A percentile compares a stretch with the other conserved stretches of the same genome.
Evolutionary conservation across 371 early-diverging fungal genomes (phyloP).

Genomic region (Rhizopus stolonifer): DNA sequence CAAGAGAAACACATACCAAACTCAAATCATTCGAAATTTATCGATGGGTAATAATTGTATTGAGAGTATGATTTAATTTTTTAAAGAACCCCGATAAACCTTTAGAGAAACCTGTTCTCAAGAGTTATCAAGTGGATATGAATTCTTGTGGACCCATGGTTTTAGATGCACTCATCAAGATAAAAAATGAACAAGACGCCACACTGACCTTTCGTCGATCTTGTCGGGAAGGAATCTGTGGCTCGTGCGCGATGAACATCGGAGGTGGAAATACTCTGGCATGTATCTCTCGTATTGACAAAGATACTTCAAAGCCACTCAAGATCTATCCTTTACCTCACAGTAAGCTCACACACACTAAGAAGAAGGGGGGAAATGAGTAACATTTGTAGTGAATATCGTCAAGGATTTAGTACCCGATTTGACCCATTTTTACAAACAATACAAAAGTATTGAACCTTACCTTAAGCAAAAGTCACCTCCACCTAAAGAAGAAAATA

Average conservation of each 20-base stretch:
- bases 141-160: slow-evolving; percentile 94
- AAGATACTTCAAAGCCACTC: slow-evolving; percentile 59
- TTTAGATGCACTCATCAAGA: slow-evolving; percentile 92
- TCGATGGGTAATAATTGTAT: slow-evolving; percentile 67
- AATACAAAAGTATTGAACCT: slow-evolving; percentile 95
- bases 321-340: slow-evolving; percentile 97
- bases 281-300: slow-evolving; percentile 86
- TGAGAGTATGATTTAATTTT: neutral
- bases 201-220: slow-evolving; percentile 89
- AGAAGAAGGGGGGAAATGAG: neutral
- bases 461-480: slow-evolving; percentile 87
- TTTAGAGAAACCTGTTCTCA: slow-evolving; percentile 82
- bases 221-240: slow-evolving; percentile 86
- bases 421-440: slow-evolving; percentile 94
- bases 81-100: slow-evolving; percentile 75
- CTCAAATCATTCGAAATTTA: slow-evolving; percentile 81
- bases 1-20: slow-evolving; percentile 46
- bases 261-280: slow-evolving; percentile 93
- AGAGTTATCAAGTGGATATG: slow-evolving; percentile 88
- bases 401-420: slow-evolving; percentile 90
- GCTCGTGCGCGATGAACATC: slow-evolving; percentile 98
- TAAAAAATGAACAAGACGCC: slow-evolving; percentile 94
- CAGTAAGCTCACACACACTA: slow-evolving; percentile 61
- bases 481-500: slow-evolving; percentile 80
- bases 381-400: slow-evolving; percentile 62